These are phyloP conservation scores for Dictyostelium brefeldianum DNA, from an alignment of 78 protist species.

Conservation along the genomic window DNA sequence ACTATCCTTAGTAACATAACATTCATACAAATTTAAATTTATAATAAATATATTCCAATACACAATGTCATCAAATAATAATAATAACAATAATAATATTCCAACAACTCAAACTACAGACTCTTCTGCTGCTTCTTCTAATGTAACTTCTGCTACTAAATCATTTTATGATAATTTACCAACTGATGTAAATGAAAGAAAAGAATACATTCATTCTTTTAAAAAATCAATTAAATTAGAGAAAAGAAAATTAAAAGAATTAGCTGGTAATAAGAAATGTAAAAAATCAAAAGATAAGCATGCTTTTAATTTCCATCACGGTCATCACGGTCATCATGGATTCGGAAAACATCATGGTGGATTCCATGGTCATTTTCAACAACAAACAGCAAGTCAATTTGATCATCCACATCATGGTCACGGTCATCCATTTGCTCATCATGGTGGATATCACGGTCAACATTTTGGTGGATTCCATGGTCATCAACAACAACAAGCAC, in stretches of 20 bases:
- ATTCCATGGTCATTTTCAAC: background rate
- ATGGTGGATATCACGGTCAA: background rate
- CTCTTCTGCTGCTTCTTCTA: too few relatives aligned
- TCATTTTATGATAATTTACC: background rate
- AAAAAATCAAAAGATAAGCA: background rate
- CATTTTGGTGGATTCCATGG: background rate
- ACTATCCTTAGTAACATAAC: too few relatives aligned
- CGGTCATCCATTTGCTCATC: background rate
- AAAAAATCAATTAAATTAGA: background rate
- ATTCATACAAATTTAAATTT: too few relatives aligned
- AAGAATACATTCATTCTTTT: background rate
- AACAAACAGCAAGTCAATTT: too few relatives aligned
- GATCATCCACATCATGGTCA: background rate
- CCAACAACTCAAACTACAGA: too few relatives aligned
- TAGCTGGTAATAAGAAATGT: background rate
- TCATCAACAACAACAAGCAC: background rate
- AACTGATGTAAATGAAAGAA: background rate
- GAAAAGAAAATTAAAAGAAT: constrained; percentile 2
- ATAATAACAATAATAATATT: too few relatives aligned
- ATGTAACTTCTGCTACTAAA: background rate
- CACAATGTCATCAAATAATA: too few relatives aligned
- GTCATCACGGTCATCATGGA: background rate
- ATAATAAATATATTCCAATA: too few relatives aligned
- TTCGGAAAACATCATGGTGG: background rate
- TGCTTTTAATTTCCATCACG: background rate